Base-by-base conservation (phyloP, 495 filamentous ascomycete species). In the Oidiodendron maius region DNA sequence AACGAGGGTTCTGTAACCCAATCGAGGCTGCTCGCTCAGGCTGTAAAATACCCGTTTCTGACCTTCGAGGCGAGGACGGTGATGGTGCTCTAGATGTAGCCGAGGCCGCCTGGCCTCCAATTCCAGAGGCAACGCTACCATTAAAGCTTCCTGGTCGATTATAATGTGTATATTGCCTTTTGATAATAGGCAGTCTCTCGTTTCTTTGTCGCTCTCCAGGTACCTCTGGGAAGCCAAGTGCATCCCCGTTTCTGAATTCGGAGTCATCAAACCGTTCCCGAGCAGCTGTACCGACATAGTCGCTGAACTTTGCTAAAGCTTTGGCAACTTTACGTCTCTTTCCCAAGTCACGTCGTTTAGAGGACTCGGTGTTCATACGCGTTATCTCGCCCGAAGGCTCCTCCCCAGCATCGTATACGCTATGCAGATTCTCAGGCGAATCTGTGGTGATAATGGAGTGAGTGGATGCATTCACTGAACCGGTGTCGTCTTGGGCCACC, bases 171-270 rank as follows among this genome's bases (percentile, higher is more conserved):
- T 70, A 77, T n/a, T 48, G 52, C 37, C 64, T 57, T 37, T 61
- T 53, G n/a, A 76, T 62, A 3, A 17, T 34, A 30, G n/a, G 40
- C 3, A 77, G 60, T 12, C 57, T 42, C 0, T 40, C 24, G 37
- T 76, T 77, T 36, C 72, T 64, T 13, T 64, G 48, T 13, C 53
- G 55, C 44, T 80, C 77, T 4, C 72, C 76, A 1, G 75, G 75
- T 3, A 76, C 64, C 48, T 70, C 64, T 3, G 77, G 75, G 44
- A 72, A 80, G 26, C 66, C 64, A 4, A 61, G 43, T n/a, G 69
- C 68, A 30, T 61, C 59, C 8, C 67, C 64, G 0, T 52, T 62
- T 6, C 67, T 63, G 48, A 78, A 77, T 1, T 68, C 70, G 1
- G 64, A 67, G 23, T 72, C 63, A 52, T 75, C 68, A 45, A 71